Evolutionary conservation across 768 basidiomycete genomes (phyloP).

Genomic region (Tephrocybe rancida): DNA sequence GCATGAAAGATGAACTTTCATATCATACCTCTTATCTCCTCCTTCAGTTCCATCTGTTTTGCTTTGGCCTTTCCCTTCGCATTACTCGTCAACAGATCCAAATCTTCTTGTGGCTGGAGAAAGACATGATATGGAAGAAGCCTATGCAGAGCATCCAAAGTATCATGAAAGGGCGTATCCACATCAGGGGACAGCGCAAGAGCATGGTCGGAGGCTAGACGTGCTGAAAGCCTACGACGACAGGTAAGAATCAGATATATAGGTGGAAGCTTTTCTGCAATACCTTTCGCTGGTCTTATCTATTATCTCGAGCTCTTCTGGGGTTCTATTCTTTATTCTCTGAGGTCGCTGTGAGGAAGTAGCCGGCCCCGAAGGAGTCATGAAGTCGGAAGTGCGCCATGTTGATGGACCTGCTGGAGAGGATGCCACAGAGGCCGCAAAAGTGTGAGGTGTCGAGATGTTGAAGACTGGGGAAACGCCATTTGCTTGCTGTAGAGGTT

Average conservation of each 20-base stretch:
- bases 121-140: slow-evolving; percentile 82
- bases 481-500: slow-evolving; percentile 19
- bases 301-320: slow-evolving; percentile 54
- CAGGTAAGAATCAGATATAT: neutral
- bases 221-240: slow-evolving; percentile 50
- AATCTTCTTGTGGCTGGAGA: slow-evolving; percentile 72
- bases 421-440: slow-evolving; percentile 23
- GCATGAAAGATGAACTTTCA: neutral
- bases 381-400: slow-evolving; percentile 26
- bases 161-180: slow-evolving; percentile 68
- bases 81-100: slow-evolving; percentile 34
- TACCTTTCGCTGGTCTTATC: slow-evolving; percentile 53
- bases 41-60: slow-evolving; percentile 39
- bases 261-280: neutral
- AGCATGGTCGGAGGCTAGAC: slow-evolving; percentile 64
- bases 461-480: slow-evolving; percentile 16
- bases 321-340: slow-evolving; percentile 39
- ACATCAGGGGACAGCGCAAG: slow-evolving; percentile 64
- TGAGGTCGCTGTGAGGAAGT: slow-evolving; percentile 21
- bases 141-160: slow-evolving; percentile 65
- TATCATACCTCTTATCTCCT: slow-evolving; percentile 54
- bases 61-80: slow-evolving; percentile 70
- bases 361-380: slow-evolving; percentile 8
- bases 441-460: slow-evolving; percentile 24
- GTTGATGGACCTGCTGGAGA: slow-evolving; percentile 29